A percentile compares a stretch with the other conserved stretches of the same genome.
These are phyloP conservation scores for Calocera cornea DNA, from an alignment of 768 basidiomycete species.

Conservation along the genomic window DNA sequence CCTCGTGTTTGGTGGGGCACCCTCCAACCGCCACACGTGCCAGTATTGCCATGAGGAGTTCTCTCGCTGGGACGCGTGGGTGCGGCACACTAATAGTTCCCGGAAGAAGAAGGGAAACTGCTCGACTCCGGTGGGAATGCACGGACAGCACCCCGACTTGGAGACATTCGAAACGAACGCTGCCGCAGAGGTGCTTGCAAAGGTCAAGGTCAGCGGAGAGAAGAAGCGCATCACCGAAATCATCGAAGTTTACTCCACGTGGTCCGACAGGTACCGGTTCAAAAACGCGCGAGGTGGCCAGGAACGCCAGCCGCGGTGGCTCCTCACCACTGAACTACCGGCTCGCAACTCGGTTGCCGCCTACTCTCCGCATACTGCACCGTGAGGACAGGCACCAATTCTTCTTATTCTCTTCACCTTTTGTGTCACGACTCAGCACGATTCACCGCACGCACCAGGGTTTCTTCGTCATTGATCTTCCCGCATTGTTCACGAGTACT, in stretches of 20 bases:
- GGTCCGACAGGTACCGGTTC: neutral
- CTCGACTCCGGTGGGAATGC: neutral
- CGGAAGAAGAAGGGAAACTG: neutral
- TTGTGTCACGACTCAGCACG: too few relatives aligned
- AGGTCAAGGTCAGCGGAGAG: neutral
- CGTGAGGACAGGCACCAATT: too few relatives aligned
- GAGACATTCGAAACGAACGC: neutral
- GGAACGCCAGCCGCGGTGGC: neutral
- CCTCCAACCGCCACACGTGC: neutral
- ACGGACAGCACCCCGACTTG: neutral
- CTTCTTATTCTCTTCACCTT: too few relatives aligned
- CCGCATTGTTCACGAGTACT: too few relatives aligned
- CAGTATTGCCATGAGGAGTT: neutral
- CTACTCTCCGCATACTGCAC: neutral
- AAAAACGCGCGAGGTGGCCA: neutral
- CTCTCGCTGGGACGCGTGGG: neutral
- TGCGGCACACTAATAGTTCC: neutral
- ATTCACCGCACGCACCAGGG: too few relatives aligned
- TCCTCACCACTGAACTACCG: neutral
- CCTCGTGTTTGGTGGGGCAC: neutral
- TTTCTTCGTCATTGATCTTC: too few relatives aligned
- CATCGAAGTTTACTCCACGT: neutral
- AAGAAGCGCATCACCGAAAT: neutral
- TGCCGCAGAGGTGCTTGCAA: neutral
- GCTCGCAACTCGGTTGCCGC: neutral